Percentiles rank a stretch among this genome's conserved stretches.
phyloP scores from a whole-genome alignment of 768 basidiomycete species.

The Austroboletus festivus region DNA sequence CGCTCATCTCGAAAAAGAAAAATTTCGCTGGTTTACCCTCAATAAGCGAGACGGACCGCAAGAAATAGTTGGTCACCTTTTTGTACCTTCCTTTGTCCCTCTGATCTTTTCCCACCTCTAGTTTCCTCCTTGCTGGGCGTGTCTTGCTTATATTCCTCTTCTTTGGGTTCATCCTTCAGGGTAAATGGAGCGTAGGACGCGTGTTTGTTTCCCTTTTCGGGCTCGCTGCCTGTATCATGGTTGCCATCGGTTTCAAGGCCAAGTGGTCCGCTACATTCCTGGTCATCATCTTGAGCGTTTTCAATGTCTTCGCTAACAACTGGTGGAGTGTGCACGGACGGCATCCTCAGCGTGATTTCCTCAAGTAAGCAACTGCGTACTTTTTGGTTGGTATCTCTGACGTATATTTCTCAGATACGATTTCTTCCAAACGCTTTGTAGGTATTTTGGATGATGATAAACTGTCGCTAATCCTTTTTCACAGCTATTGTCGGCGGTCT shows the following conservation, averaged over 20 bases:
- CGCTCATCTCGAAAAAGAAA: conserved; percentile 82
- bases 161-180: conserved; percentile 95
- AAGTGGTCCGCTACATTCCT: conserved; percentile 98
- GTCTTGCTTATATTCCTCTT: conserved; percentile 98
- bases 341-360: conserved; percentile 96
- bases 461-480: conserved; percentile 6
- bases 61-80: conserved; percentile 80
- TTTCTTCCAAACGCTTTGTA: conserved; percentile 96
- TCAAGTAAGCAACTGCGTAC: conserved; percentile 64
- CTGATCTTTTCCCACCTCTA: conserved; percentile 30
- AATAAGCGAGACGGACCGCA: conserved; percentile 91
- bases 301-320: conserved; percentile 98
- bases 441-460: neutral
- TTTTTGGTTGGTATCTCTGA: conserved; percentile 10
- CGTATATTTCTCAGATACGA: conserved; percentile 66
- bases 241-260: conserved; percentile 98
- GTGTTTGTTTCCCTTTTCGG: conserved; percentile 88
- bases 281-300: conserved; percentile 83
- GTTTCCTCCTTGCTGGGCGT: conserved; percentile 96
- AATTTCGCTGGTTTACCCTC: conserved; percentile 88
- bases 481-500: conserved; percentile 93
- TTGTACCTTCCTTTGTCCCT: neutral
- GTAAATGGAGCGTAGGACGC: conserved; percentile 83
- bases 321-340: conserved; percentile 93
- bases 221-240: conserved; percentile 90